Conservation (phyloP, 2,329 filamentous ascomycete species). For the Botrytis tulipae region DNA sequence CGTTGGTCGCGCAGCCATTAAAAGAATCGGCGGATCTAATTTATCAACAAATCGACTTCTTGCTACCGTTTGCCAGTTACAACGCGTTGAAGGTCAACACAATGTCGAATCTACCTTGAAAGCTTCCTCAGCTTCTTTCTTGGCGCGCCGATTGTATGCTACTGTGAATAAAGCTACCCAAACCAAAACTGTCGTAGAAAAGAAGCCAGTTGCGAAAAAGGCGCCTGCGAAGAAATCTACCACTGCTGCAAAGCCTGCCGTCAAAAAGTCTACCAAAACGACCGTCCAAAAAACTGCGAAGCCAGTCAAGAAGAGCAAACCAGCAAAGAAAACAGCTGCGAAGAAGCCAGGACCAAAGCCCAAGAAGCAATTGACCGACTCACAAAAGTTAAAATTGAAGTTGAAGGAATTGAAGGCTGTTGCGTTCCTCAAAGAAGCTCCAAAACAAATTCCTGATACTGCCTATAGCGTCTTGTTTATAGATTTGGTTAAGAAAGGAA, state of each 20-base stretch:
- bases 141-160: constrained; percentile 29
- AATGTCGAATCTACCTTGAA: constrained; percentile 22
- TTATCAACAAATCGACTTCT: constrained; percentile 33
- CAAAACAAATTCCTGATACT: constrained; percentile 9
- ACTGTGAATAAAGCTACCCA: constrained; percentile 32
- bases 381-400: background rate
- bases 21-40: constrained; percentile 31
- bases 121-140: constrained; percentile 21
- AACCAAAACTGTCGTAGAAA: constrained; percentile 13
- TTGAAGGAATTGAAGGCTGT: background rate
- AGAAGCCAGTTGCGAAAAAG: constrained; percentile 21
- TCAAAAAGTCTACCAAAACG: constrained; percentile 16
- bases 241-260: constrained; percentile 21
- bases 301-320: constrained; percentile 17
- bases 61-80: constrained; percentile 29
- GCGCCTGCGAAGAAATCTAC: constrained; percentile 20
- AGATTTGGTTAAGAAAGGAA: constrained; percentile 33
- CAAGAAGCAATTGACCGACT: constrained; percentile 34
- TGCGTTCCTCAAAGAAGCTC: constrained; percentile 7
- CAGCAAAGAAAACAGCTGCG: constrained; percentile 32
- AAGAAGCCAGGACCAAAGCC: constrained; percentile 12
- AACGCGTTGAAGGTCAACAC: constrained; percentile 31
- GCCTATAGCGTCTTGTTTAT: constrained; percentile 28
- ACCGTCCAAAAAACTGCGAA: background rate
- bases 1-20: constrained; percentile 37